phyloP scores from a whole-genome alignment of 495 filamentous ascomycete genomes.

The Chlorociboria aeruginascens region DNA sequence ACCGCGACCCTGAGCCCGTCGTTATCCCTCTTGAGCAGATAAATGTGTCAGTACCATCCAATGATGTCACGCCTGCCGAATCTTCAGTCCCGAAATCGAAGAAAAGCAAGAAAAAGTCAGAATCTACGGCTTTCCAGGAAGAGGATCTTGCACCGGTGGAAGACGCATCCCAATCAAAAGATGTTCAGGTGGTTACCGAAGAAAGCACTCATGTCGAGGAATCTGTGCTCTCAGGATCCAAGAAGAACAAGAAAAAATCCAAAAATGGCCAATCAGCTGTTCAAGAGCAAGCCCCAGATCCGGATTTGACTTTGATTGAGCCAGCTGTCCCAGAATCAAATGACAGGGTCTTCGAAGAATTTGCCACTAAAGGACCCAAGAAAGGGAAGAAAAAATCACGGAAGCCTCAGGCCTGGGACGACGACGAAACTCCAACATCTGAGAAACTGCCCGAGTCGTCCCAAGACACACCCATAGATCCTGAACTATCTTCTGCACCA shows the following conservation, averaged over 20 bases:
- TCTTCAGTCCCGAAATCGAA: background rate
- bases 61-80: slow-evolving; percentile 1
- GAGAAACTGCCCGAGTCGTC: background rate
- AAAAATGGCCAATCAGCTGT: background rate
- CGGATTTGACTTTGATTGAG: background rate
- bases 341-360: background rate
- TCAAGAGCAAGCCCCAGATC: no score
- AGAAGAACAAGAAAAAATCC: no score
- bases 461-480: no score
- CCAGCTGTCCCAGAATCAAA: no score
- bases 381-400: slow-evolving; percentile 34
- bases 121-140: no score
- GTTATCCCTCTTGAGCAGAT: background rate
- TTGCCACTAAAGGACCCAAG: slow-evolving; percentile 25
- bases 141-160: no score
- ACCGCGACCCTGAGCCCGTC: background rate
- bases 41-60: background rate
- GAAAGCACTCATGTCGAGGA: slow-evolving; percentile 9
- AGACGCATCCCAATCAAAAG: background rate
- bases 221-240: background rate
- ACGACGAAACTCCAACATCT: background rate
- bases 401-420: slow-evolving; percentile 10
- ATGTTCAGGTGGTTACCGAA: slow-evolving; percentile 13
- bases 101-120: slow-evolving; percentile 12
- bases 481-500: background rate